phyloP scores from a whole-genome alignment of 208 protist genomes.

The Leishmania martiniquensis region DNA sequence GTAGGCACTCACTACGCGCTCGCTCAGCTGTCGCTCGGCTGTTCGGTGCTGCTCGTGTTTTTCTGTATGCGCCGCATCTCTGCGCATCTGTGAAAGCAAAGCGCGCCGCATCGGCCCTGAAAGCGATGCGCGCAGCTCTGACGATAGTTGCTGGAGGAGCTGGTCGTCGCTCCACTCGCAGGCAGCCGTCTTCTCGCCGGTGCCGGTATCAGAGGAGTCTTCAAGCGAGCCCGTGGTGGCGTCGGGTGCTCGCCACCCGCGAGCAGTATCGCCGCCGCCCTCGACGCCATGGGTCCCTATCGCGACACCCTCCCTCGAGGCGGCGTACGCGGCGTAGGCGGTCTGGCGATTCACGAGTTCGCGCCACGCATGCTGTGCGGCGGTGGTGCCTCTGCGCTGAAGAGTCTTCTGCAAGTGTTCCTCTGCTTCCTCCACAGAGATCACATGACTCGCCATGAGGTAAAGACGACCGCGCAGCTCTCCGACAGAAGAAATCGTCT shows the following conservation, averaged over 20 bases:
- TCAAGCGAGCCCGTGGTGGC: neutral
- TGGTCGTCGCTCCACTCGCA: constrained; percentile 20
- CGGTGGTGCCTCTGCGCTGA: constrained; percentile 13
- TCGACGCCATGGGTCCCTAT: neutral
- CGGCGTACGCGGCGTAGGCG: constrained; percentile 39
- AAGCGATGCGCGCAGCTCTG: constrained; percentile 64
- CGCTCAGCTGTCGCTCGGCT: constrained; percentile 52
- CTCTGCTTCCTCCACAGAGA: constrained; percentile 43
- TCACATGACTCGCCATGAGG: constrained; percentile 27
- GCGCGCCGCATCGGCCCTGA: constrained; percentile 53
- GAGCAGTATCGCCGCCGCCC: neutral
- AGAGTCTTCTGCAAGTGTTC: constrained; percentile 19
- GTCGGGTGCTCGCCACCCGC: too few relatives aligned
- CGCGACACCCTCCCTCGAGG: neutral
- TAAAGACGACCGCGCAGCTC: constrained; percentile 36
- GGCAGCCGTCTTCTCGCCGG: neutral
- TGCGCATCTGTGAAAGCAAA: constrained; percentile 71
- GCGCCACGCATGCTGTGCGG: constrained; percentile 30
- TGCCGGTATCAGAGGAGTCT: neutral
- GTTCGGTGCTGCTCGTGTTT: constrained; percentile 48
- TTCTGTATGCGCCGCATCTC: constrained; percentile 49
- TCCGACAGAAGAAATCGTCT: neutral
- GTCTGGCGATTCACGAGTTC: constrained; percentile 38
- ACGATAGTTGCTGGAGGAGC: constrained; percentile 56
- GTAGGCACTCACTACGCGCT: constrained; percentile 70